Evolutionary conservation across 371 early-diverging fungal species (phyloP).

Genomic region (Paraphysoderma sedebokerense): DNA sequence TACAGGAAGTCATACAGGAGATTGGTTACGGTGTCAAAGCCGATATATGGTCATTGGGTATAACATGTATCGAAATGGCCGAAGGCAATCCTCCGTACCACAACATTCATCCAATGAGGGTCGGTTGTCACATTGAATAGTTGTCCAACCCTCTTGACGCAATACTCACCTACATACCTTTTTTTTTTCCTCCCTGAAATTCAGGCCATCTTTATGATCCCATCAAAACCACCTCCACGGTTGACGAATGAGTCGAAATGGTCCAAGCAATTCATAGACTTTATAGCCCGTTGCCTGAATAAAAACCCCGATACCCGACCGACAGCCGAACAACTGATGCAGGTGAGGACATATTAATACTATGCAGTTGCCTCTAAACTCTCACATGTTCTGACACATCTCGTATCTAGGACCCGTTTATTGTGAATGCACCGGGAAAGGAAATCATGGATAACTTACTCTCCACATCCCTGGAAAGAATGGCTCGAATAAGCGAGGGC

Average conservation of each 20-base stretch:
- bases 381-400: too few relatives aligned
- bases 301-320: conserved; percentile 35
- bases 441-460: too few relatives aligned
- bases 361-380: too few relatives aligned
- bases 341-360: too few relatives aligned
- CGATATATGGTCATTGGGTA: conserved; percentile 46
- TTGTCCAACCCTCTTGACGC: too few relatives aligned
- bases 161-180: not conserved
- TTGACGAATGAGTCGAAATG: conserved; percentile 7
- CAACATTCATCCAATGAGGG: conserved; percentile 34
- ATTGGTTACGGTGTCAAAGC: conserved; percentile 29
- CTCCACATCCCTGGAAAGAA: too few relatives aligned
- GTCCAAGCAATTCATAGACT: conserved; percentile 22
- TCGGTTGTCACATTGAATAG: too few relatives aligned
- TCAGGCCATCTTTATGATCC: conserved; percentile 10
- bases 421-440: too few relatives aligned
- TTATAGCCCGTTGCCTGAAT: conserved; percentile 28
- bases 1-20: conserved; percentile 27
- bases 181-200: not conserved
- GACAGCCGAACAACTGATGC: conserved; percentile 22
- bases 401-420: too few relatives aligned
- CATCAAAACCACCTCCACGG: not conserved
- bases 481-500: too few relatives aligned
- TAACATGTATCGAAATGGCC: conserved; percentile 37
- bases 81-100: conserved; percentile 32